phyloP scores from a whole-genome alignment of 805 yeast genomes.

The Komagataella phaffii region DNA sequence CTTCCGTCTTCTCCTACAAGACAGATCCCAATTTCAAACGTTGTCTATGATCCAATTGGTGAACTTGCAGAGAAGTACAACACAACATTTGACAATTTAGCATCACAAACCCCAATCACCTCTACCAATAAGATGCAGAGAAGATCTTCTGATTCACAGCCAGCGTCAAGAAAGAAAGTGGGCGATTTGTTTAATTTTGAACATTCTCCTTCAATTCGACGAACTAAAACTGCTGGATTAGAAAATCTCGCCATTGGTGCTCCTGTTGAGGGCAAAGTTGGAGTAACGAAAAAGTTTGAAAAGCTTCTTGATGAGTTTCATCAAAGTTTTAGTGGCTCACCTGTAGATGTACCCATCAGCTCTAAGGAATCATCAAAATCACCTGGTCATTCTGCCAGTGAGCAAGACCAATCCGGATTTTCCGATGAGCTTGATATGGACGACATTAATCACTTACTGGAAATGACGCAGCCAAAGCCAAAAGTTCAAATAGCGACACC shows the following conservation, averaged over 20 bases:
- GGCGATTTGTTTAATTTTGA: neutral
- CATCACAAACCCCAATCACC: neutral
- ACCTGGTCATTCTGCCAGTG: neutral
- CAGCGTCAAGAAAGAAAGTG: neutral
- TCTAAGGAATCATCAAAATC: constrained; percentile 1
- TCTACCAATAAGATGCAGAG: neutral
- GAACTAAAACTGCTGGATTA: constrained; percentile 5
- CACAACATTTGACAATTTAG: constrained; percentile 16
- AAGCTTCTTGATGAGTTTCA: neutral
- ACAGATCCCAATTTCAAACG: constrained; percentile 9
- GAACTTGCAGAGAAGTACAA: constrained; percentile 26
- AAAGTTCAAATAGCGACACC: constrained; percentile 1
- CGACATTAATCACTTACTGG: constrained; percentile 11
- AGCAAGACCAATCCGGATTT: constrained; percentile 5
- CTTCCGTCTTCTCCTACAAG: constrained; percentile 31
- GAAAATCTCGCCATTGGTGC: neutral
- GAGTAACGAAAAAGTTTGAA: neutral
- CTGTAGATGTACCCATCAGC: neutral
- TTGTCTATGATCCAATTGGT: constrained; percentile 11
- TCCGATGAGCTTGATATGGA: constrained; percentile 18
- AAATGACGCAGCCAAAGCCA: constrained; percentile 2
- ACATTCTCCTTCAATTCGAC: neutral
- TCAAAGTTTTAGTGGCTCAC: neutral
- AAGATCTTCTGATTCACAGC: neutral
- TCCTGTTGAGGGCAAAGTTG: neutral